Evolutionary conservation across 495 filamentous ascomycete species (phyloP).

Genomic region (Acidomyces sp.): DNA sequence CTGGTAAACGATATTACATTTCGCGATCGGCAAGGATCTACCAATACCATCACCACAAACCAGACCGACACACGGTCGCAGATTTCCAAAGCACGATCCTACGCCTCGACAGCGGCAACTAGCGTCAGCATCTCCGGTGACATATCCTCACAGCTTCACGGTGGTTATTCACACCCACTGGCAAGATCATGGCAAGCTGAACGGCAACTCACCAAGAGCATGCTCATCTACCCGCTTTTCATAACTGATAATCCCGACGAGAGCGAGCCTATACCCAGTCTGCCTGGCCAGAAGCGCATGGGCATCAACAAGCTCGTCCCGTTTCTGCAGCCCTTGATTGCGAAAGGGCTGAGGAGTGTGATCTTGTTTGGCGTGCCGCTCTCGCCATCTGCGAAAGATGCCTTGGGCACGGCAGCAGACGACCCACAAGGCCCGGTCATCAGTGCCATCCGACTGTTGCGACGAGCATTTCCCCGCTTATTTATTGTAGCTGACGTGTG

Average conservation of each 20-base stretch:
- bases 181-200: slow-evolving; percentile 91
- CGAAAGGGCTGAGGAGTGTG: slow-evolving; percentile 78
- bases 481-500: slow-evolving; percentile 90
- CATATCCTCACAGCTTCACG: slow-evolving; percentile 88
- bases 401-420: slow-evolving; percentile 84
- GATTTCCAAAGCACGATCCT: slow-evolving; percentile 61
- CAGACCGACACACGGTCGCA: slow-evolving; percentile 44
- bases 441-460: slow-evolving; percentile 64
- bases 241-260: slow-evolving; percentile 89
- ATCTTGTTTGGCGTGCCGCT: slow-evolving; percentile 93
- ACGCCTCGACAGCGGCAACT: slow-evolving; percentile 79
- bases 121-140: slow-evolving; percentile 87
- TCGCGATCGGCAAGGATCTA: slow-evolving; percentile 32
- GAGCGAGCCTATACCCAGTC: slow-evolving; percentile 75
- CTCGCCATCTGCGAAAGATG: slow-evolving; percentile 66
- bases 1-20: slow-evolving; percentile 78
- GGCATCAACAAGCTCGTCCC: slow-evolving; percentile 76
- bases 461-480: slow-evolving; percentile 68
- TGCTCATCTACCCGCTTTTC: slow-evolving; percentile 96
- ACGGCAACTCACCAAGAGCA: slow-evolving; percentile 93
- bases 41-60: slow-evolving; percentile 8
- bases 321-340: slow-evolving; percentile 72
- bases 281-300: slow-evolving; percentile 76
- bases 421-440: slow-evolving; percentile 89
- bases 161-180: slow-evolving; percentile 86